Evolutionary conservation across 2,329 filamentous ascomycete species (phyloP), one percentile per base, ranked within the genome.

Genomic region (Pseudonectria buxi): DNA sequence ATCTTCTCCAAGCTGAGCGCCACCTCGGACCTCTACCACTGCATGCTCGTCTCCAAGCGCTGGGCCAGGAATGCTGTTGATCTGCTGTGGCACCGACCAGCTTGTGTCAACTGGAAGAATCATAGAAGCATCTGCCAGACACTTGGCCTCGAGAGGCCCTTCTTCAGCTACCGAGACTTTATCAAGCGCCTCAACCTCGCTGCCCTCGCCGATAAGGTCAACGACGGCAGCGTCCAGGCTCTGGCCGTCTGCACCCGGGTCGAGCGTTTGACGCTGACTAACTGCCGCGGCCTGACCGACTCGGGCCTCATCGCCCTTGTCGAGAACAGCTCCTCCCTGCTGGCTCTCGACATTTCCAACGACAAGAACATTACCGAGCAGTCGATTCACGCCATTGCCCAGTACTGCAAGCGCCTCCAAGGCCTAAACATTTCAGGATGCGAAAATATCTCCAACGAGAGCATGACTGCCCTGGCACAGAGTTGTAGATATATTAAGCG

Each of bases 31-130:
- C 74, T 95, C 49, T 75, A 87, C 48, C 82, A 81, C 62, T 94
- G 86, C 63, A 89, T 96, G 85, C 71, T 92, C 46, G 89, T 95
- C n/a, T 95, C 83, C 55, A 89, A 88, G 62, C 78, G 83, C 44
- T 98, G 92, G 92, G 85, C 92, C 18, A 74, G 83, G 44, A 95
- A 95, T 57, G 83, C 85, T 33, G 92, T 96, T 48, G 90, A 92
- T 45, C 74, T 95, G 46, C 72, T 98, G 14, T 98, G 92, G 92
- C 89, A 95, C 61, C 77, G 92, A 26, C 92, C 92, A 2, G 81
- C 86, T 18, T 96, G 92, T 65, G 88, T 83, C 53, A 86, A 80
- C 50, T 95, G 87, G 84, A 64, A 72, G 10, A 88, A 88, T 56
- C 78, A 95, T 51, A 71, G 79, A 52, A 82, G 69, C 47, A 92